Evolutionary conservation across 2,329 filamentous ascomycete species (phyloP).

Genomic region (Claviceps fusiformis): DNA sequence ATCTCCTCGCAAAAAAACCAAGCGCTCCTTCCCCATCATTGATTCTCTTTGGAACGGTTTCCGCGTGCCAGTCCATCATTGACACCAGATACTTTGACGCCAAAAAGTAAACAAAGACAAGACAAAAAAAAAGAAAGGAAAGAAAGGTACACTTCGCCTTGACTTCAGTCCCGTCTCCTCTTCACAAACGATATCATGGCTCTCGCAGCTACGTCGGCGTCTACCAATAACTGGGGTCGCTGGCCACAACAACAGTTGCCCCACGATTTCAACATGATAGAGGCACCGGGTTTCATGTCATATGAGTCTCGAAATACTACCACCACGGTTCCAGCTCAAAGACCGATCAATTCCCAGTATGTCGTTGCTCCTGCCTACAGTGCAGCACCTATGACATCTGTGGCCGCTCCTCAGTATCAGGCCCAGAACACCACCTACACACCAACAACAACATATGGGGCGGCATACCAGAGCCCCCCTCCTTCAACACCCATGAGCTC

Average conservation of each 20-base stretch:
- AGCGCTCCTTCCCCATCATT: background rate
- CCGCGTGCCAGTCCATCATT: background rate
- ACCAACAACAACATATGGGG: conserved; percentile 19
- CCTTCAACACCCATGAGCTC: conserved; percentile 20
- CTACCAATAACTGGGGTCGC: conserved; percentile 36
- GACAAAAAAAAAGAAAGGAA: too few species aligned
- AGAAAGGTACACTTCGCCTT: too few species aligned
- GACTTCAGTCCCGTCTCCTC: background rate
- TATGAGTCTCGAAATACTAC: conserved; percentile 30
- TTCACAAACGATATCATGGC: conserved; percentile 25
- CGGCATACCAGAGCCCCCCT: conserved; percentile 25
- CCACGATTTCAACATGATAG: conserved; percentile 35
- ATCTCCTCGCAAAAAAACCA: too few species aligned
- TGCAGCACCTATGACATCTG: conserved; percentile 27
- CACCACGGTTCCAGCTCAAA: conserved; percentile 25
- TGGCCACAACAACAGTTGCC: conserved; percentile 38
- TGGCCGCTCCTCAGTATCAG: conserved; percentile 29
- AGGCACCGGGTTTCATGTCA: conserved; percentile 29
- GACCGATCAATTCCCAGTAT: conserved; percentile 34
- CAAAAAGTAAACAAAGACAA: too few species aligned
- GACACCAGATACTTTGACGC: too few species aligned
- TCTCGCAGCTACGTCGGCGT: conserved; percentile 30
- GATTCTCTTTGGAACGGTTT: background rate
- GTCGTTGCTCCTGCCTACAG: conserved; percentile 31
- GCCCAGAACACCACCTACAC: conserved; percentile 26